Evolutionary conservation across 345 rosid species (phyloP), one percentile per base, ranked within the genome.

Genomic region (Brassica nigra): DNA sequence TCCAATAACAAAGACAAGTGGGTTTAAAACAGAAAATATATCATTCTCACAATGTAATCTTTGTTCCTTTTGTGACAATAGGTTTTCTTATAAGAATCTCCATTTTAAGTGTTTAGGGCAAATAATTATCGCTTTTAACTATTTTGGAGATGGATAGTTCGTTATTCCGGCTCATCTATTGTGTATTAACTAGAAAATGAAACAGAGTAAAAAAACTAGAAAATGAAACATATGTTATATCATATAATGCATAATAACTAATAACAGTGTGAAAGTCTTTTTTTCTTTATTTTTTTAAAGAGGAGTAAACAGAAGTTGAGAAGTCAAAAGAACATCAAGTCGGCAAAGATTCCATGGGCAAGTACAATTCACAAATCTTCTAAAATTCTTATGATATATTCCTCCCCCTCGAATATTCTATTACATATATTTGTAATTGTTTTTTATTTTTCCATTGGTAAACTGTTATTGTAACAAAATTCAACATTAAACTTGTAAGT

Each of bases 301-400:
- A 58, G 14, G 31, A 62, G 1, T 1, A 62, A 63, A 36, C 39
- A 10, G 33, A 73, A 34, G 74, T n/a, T 68, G 33, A 62, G 79
- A 74, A 74, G 83, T 80, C 83, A 74, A 74, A 80, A 74, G 71
- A 80, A 74, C 44, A 80, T 49, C 39, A 80, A 62, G 83, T 80
- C 71, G 83, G 79, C 79, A 75, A 75, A 74, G 78, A 79, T 74
- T 79, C 82, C 52, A 49, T 68, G 75, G 78, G 65, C 49, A 79
- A 79, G 83, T 80, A 80, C 79, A 64, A 75, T 74, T 74, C 79
- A 75, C 72, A 80, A 68, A 75, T 80, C 79, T 80, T 69, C 62
- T 36, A 37, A 62, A 29, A 74, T 79, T 73, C 78, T 74, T 75
- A 62, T 70, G 67, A 80, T 80, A 62, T 74, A 75, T 80, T 74